Evolutionary conservation across 306 rosid species (phyloP).

Genomic region (Prunus campanulata): DNA sequence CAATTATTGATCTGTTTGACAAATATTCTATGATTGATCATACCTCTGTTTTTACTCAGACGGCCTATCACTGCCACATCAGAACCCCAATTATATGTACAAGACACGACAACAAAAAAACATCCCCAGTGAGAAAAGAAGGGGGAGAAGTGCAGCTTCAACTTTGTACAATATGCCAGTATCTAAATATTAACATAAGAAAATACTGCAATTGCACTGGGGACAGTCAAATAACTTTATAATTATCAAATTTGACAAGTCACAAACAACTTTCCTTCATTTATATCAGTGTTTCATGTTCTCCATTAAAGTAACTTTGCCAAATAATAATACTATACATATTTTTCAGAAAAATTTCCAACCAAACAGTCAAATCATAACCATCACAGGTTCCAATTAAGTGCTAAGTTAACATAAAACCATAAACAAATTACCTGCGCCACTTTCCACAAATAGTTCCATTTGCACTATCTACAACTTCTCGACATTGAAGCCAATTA

Average conservation of each 20-base stretch:
- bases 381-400: background rate
- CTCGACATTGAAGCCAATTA: constrained; percentile 91
- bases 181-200: background rate
- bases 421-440: constrained; percentile 58
- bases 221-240: background rate
- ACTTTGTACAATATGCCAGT: background rate
- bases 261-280: background rate
- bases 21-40: background rate
- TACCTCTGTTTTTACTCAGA: background rate
- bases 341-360: background rate
- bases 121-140: background rate
- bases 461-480: constrained; percentile 43
- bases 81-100: no score
- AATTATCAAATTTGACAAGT: background rate
- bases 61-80: background rate
- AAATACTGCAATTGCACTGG: background rate
- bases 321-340: background rate
- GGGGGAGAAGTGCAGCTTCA: background rate
- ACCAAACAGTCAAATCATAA: background rate
- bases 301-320: background rate
- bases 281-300: background rate
- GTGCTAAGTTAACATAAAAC: background rate
- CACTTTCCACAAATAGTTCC: constrained; percentile 80
- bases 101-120: background rate
- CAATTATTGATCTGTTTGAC: no score